A percentile compares a stretch with the other conserved stretches of the same genome.
These are phyloP conservation scores for Pseudognaphalium luteoalbum DNA, from an alignment of 129 eudicot species.

Conservation along the genomic window DNA sequence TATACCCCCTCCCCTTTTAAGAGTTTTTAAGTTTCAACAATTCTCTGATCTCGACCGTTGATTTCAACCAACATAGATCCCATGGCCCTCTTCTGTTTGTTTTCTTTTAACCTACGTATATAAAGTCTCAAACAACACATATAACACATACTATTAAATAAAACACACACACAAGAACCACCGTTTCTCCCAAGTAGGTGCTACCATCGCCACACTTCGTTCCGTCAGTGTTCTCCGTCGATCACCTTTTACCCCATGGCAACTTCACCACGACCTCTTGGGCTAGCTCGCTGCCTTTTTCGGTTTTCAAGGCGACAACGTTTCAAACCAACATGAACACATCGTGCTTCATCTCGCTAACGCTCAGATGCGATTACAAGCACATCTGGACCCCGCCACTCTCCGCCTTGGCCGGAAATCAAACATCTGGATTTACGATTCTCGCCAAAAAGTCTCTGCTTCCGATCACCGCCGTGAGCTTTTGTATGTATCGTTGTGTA, in stretches of 20 bases:
- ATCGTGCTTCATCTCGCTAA: slow-evolving; percentile 81
- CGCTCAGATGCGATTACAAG: slow-evolving; percentile 83
- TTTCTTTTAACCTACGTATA: too few relatives aligned
- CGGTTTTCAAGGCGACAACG: slow-evolving; percentile 76
- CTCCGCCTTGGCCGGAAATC: slow-evolving; percentile 65
- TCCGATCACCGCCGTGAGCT: slow-evolving; percentile 68
- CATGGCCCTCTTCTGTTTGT: too few relatives aligned
- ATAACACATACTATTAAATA: too few relatives aligned
- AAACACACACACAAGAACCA: slow-evolving; percentile 39
- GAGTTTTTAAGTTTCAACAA: too few relatives aligned
- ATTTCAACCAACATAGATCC: too few relatives aligned
- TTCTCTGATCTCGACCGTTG: too few relatives aligned
- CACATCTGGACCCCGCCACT: slow-evolving; percentile 71
- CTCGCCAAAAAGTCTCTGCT: slow-evolving; percentile 40
- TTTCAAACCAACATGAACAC: slow-evolving; percentile 78
- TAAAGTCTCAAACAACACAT: too few relatives aligned
- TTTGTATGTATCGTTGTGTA: slow-evolving; percentile 61
- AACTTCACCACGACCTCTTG: slow-evolving; percentile 60
- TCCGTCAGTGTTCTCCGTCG: slow-evolving; percentile 69
- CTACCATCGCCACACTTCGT: slow-evolving; percentile 75
- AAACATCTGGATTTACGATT: slow-evolving; percentile 68
- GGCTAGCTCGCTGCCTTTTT: slow-evolving; percentile 85
- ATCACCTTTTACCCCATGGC: slow-evolving; percentile 71
- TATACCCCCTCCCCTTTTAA: too few relatives aligned
- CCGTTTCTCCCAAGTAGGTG: slow-evolving; percentile 90